A percentile compares a stretch with the other conserved stretches of the same genome.
These are phyloP conservation scores for Solanum chiquidenum DNA, from an alignment of 257 asterid genomes.

Conservation along the genomic window DNA sequence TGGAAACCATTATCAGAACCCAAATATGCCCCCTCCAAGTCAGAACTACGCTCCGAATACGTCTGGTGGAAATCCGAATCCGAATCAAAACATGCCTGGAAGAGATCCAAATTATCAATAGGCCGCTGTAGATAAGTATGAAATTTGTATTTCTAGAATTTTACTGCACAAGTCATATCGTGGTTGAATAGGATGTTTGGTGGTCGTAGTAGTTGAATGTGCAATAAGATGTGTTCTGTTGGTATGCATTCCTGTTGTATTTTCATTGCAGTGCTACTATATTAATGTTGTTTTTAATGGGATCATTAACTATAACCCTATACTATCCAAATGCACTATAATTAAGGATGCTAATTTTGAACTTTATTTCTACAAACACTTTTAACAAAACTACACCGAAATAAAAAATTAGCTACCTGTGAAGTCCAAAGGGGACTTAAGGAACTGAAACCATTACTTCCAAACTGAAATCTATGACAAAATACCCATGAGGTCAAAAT, in stretches of 20 bases:
- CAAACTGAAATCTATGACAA: no score
- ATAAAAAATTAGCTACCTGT: no score
- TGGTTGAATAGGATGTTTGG: not conserved
- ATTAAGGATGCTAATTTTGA: no score
- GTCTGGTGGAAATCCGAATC: slow-evolving; percentile 11
- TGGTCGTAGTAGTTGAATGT: not conserved
- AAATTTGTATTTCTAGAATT: not conserved
- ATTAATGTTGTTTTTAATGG: no score
- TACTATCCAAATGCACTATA: no score
- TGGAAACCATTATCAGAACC: slow-evolving; percentile 18
- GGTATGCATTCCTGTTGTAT: not conserved
- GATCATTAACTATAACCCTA: no score
- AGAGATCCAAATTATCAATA: slow-evolving; percentile 27
- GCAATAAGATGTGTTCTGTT: not conserved
- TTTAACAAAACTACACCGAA: no score
- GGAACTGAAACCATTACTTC: no score
- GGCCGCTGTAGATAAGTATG: slow-evolving; percentile 10
- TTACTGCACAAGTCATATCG: not conserved
- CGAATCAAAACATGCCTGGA: slow-evolving; percentile 34
- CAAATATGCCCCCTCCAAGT: slow-evolving; percentile 19
- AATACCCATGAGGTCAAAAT: no score
- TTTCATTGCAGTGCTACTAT: not conserved
- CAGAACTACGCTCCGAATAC: slow-evolving; percentile 12
- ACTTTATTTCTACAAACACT: no score
- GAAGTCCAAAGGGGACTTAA: no score